phyloP scores from a whole-genome alignment of 2,329 filamentous ascomycete species.

The Immersiporthe knoxdaviesiana region DNA sequence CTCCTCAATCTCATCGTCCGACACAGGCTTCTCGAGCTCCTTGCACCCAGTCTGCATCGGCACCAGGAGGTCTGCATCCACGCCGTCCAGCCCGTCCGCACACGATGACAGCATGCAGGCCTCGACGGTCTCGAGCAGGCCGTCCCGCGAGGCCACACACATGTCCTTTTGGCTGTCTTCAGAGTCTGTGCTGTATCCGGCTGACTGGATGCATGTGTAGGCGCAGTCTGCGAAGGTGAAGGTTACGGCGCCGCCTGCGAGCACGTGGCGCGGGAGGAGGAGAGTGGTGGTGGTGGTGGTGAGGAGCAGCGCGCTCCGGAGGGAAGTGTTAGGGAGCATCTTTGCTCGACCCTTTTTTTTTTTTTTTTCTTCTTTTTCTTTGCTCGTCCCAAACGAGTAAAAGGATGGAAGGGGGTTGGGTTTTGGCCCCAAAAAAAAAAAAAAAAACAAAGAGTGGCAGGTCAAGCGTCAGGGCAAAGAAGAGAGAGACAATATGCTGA shows the following conservation, averaged over 20 bases:
- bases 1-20: conserved; percentile 19
- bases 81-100: conserved; percentile 8
- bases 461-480: not conserved
- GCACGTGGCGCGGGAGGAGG: conserved; percentile 15
- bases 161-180: conserved; percentile 25
- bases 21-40: conserved; percentile 25
- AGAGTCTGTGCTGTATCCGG: conserved; percentile 24
- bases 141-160: conserved; percentile 26
- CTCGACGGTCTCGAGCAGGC: conserved; percentile 17
- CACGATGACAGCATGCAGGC: conserved; percentile 20
- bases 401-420: not conserved
- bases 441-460: conserved; percentile 15
- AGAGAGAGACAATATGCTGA: conserved; percentile 21
- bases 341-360: conserved; percentile 17
- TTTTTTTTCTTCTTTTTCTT: not conserved
- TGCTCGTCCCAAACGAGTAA: not conserved
- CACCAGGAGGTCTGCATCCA: conserved; percentile 20
- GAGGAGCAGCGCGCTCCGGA: conserved; percentile 19
- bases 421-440: too few species aligned
- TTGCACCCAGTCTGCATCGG: conserved; percentile 28
- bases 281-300: not conserved
- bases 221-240: conserved; percentile 27
- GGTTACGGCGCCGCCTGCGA: conserved; percentile 19
- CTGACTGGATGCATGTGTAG: conserved; percentile 13
- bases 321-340: conserved; percentile 22